A percentile compares a stretch with the other conserved stretches of the same genome.
These are phyloP conservation scores for Kazachstania africana DNA, from an alignment of 805 yeast genomes.

Conservation along the genomic window DNA sequence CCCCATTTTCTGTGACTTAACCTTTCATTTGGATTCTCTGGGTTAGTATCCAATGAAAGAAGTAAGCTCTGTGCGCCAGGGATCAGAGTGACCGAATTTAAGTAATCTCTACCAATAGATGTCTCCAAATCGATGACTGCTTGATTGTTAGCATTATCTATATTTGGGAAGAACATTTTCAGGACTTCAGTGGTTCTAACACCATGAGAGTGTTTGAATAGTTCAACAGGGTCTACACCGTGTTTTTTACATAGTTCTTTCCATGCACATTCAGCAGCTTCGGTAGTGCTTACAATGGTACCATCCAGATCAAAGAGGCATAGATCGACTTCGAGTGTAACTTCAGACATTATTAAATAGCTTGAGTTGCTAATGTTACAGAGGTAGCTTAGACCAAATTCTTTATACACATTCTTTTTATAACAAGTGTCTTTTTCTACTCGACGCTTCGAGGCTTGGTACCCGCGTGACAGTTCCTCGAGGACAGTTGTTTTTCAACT, in stretches of 20 bases:
- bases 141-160: slow-evolving; percentile 43
- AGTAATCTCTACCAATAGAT: slow-evolving; percentile 51
- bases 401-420: too few relatives aligned
- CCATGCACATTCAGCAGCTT: slow-evolving; percentile 70
- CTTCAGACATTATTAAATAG: background rate
- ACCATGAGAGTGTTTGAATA: slow-evolving; percentile 63
- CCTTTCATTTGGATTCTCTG: slow-evolving; percentile 1
- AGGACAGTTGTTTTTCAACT: too few relatives aligned
- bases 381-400: too few relatives aligned
- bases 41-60: slow-evolving; percentile 28
- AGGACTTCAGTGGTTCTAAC: slow-evolving; percentile 63
- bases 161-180: slow-evolving; percentile 53
- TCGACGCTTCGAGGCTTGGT: too few relatives aligned
- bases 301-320: slow-evolving; percentile 71
- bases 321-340: slow-evolving; percentile 6
- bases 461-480: too few relatives aligned
- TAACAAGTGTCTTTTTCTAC: too few relatives aligned
- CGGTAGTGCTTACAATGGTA: slow-evolving; percentile 64
- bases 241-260: slow-evolving; percentile 43
- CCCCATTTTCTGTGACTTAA: slow-evolving; percentile 49
- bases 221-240: slow-evolving; percentile 48
- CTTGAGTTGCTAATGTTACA: background rate
- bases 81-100: slow-evolving; percentile 54
- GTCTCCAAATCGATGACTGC: slow-evolving; percentile 46
- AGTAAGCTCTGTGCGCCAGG: slow-evolving; percentile 58